Evolutionary conservation across 2,329 filamentous ascomycete genomes (phyloP), one percentile per base, ranked within the genome.

Genomic region (Exophiala dermatitidis): DNA sequence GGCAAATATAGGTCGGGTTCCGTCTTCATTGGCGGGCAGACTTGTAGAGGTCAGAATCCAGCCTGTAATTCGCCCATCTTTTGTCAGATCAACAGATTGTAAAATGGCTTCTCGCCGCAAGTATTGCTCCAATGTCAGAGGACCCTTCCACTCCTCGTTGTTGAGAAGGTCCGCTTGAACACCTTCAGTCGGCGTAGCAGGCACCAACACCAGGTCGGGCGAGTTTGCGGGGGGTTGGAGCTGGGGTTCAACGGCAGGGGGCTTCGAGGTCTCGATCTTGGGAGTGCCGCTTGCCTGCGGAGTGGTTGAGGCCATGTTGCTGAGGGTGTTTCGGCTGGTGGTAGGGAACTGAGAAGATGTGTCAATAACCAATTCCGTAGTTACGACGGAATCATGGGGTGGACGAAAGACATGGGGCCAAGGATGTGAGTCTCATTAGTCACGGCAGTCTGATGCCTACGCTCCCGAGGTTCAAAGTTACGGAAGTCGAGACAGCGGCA

Each of bases 31-130:
- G 7, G 29, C 5, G 61, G 67, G 60, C 40, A 71, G 61, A 41
- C 61, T 63, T 38, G 67, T 62, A 60, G 81, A 76, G 10, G 82
- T 74, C 19, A 85, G 68, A 48, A 82, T 74, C 82, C 82, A 85
- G 53, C 74, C 74, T 2, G 77, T 81, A 50, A 83, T 72, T 1
- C 74, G 75, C 31, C 77, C 79, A 52, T 81, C 72, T 52, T 69
- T 72, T 30, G 77, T 80, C 52, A 83, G 67, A 2, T 71, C 68
- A 60, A 80, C 77, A 37, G 71, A 65, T 37, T 71, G 66, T 4
- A 85, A 73, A 44, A 73, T 66, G 19, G 74, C 67, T 65, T 85
- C 82, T 46, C 82, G 77, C 9, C 73, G 72, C 28, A 83, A 71
- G 61, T 84, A 85, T 40, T 77, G 71, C 29, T 79, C 71, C 2